Base-by-base conservation (phyloP, 2,329 filamentous ascomycete genomes). In the Zasmidium cellare region DNA sequence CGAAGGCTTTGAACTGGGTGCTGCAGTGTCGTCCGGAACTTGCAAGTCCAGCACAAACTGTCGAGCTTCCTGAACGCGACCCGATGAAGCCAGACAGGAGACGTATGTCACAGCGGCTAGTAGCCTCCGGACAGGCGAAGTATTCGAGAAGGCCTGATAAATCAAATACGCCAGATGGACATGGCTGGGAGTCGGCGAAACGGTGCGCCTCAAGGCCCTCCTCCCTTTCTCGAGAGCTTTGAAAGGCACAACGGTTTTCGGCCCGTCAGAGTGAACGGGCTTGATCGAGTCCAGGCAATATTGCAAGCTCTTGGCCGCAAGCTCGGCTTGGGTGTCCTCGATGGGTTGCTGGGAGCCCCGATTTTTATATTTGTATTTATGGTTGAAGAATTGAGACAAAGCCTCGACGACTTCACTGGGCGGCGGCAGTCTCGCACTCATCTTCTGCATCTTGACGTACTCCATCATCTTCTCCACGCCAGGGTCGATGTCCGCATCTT, bases 381-480 rank as follows among this genome's bases (percentile, higher is more conserved):
- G 46, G 1, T 76, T 70, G 65, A 93, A 86, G 63, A 92, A 87
- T 9, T 79, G 75, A 55, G 77, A 79, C 72, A 89, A 87, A 3
- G 89, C 90, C 35, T 82, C 77, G 0, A 84, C 74, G 2, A 96
- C 77, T 31, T 89, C 84, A n/a, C 80, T 72, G 2, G 80, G 76
- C 0, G 83, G 74, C 16, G 90, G 91, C 9, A 85, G 82, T 31
- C 91, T 84, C 35, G 86, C 79, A 52, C 83, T 81, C 56, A 89
- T 82, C 52, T 83, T 80, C 64, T 87, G 77, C 59, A 85, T 83
- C 64, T 84, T 84, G 53, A 83, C 79, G 72, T 91, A 83, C 58
- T 89, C 83, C 67, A 89, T 82, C 76, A 96, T 84, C 16, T 82
- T 83, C 63, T 86, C 84, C 68, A 92, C 84, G 53, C 91, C 92